Conservation (phyloP, 305 asterid genomes). For the Fraxinus angustifolia region DNA sequence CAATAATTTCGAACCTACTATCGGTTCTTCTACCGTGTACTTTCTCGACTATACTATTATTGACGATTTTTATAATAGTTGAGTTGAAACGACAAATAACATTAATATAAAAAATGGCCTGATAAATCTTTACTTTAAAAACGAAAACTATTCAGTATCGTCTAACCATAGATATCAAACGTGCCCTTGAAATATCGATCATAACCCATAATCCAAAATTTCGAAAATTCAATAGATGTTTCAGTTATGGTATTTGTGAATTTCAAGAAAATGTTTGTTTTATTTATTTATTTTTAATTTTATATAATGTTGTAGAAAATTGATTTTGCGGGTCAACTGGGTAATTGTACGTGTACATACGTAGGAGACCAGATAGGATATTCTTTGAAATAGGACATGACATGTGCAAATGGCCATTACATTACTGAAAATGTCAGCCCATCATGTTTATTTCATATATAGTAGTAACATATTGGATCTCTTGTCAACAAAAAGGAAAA, state of each 20-base stretch:
- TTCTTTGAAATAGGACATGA: constrained; percentile 32
- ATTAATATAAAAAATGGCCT: neutral
- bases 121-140: neutral
- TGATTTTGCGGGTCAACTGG: constrained; percentile 33
- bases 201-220: neutral
- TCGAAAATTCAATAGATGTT: neutral
- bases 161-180: neutral
- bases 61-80: neutral
- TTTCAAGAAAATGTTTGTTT: neutral
- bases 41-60: neutral
- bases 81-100: neutral
- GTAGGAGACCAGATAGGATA: constrained; percentile 22
- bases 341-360: constrained; percentile 28
- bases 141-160: neutral
- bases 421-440: constrained; percentile 37
- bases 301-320: constrained; percentile 20
- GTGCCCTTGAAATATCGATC: neutral
- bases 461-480: neutral
- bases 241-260: neutral
- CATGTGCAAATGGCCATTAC: constrained; percentile 43
- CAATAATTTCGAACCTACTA: constrained; percentile 24
- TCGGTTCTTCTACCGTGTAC: neutral
- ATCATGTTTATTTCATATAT: constrained; percentile 22
- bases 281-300: neutral
- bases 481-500: neutral